A percentile compares a stretch with the other conserved stretches of the same genome.
These are phyloP conservation scores for Oidiodendron maius DNA, from an alignment of 495 filamentous ascomycete genomes.

Conservation along the genomic window DNA sequence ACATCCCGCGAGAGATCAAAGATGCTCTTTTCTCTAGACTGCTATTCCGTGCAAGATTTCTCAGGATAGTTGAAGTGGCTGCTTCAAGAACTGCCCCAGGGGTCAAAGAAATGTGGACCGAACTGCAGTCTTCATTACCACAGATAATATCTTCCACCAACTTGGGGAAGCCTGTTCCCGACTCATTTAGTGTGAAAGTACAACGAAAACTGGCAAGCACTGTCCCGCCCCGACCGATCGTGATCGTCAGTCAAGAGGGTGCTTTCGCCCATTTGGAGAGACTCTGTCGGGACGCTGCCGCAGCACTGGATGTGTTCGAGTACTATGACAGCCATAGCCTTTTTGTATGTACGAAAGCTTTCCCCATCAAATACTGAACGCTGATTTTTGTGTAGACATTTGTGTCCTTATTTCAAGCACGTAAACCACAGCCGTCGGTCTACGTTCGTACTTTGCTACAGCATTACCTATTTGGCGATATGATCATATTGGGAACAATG, in stretches of 20 bases:
- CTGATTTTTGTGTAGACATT: constrained; percentile 43
- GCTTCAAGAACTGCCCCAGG: constrained; percentile 26
- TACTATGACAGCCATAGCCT: constrained; percentile 64
- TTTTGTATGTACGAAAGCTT: constrained; percentile 36
- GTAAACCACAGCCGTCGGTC: constrained; percentile 74
- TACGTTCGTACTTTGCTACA: constrained; percentile 82
- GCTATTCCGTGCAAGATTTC: constrained; percentile 56
- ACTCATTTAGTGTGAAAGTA: constrained; percentile 83
- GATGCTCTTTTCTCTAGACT: constrained; percentile 59
- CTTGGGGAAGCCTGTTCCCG: constrained; percentile 61
- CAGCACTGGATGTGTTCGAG: constrained; percentile 60
- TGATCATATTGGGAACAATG: constrained; percentile 56
- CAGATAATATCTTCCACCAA: constrained; percentile 40
- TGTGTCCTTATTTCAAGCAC: constrained; percentile 65
- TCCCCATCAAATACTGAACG: not conserved
- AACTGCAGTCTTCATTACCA: constrained; percentile 35
- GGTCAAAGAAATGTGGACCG: constrained; percentile 39
- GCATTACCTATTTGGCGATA: constrained; percentile 65
- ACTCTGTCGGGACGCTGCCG: constrained; percentile 66
- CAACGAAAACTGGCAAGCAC: constrained; percentile 87
- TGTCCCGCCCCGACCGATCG: constrained; percentile 86
- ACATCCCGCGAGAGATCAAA: constrained; percentile 44
- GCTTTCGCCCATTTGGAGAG: constrained; percentile 64
- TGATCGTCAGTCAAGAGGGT: constrained; percentile 65
- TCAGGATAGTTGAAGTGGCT: constrained; percentile 43